phyloP scores from a whole-genome alignment of 495 filamentous ascomycete genomes.

The Trichoderma erinaceum region DNA sequence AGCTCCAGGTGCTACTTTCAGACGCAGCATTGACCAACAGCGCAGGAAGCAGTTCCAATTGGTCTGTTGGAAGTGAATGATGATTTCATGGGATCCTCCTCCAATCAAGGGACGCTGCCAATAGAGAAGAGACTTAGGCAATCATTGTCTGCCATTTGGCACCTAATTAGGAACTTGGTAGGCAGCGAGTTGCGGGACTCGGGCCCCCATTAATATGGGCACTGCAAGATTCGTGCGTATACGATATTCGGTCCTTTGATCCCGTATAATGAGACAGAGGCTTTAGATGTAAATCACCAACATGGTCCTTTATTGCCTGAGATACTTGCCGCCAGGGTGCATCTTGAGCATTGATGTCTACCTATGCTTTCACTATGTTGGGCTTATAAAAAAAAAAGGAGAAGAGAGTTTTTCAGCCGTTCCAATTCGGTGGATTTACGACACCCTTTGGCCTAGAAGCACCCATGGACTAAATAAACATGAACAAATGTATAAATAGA shows the following conservation, averaged over 20 bases:
- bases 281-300: neutral
- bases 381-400: no score
- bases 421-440: no score
- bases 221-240: neutral
- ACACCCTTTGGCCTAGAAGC: no score
- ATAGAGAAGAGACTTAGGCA: neutral
- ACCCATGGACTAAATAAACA: no score
- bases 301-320: neutral
- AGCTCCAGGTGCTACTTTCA: neutral
- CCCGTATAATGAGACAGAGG: neutral
- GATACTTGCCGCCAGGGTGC: no score
- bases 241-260: constrained; percentile 12
- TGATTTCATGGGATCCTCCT: neutral
- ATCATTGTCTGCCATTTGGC: neutral
- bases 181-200: neutral
- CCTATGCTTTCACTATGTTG: no score
- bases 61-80: neutral
- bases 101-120: neutral
- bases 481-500: neutral
- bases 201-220: constrained; percentile 7
- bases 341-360: no score
- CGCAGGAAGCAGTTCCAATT: neutral
- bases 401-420: no score
- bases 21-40: neutral
- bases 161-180: neutral